Evolutionary conservation across 257 asterid species (phyloP).

Genomic region (Scutellaria galericulata): DNA sequence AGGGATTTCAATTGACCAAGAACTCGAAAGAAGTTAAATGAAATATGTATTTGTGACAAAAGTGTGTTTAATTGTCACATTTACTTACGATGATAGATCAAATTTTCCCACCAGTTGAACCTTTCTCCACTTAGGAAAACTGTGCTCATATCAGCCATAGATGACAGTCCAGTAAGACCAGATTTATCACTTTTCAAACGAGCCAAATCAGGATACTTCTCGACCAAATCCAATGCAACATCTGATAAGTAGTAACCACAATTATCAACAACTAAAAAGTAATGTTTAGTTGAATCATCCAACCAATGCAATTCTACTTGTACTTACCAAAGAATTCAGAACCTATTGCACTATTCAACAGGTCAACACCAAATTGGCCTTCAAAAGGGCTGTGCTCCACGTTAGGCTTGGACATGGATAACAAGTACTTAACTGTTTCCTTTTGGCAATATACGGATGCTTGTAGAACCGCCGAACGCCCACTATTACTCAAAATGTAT

Average conservation of each 20-base stretch:
- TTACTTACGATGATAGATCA: not conserved
- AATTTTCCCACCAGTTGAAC: not conserved
- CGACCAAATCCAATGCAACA: constrained; percentile 31
- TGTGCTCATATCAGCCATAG: not conserved
- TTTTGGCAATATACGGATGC: constrained; percentile 1
- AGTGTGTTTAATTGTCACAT: not conserved
- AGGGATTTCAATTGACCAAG: too few species aligned
- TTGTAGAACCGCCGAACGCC: not conserved
- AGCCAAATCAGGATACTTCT: constrained; percentile 23
- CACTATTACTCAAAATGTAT: not conserved
- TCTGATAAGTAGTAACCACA: constrained; percentile 1
- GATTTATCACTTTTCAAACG: not conserved
- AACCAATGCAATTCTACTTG: too few species aligned
- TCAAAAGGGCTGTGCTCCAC: not conserved
- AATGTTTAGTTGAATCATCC: too few species aligned
- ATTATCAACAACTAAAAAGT: not conserved
- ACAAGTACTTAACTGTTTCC: not conserved
- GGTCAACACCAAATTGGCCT: not conserved
- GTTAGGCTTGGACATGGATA: not conserved
- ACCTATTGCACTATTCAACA: not conserved
- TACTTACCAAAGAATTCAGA: constrained; percentile 19
- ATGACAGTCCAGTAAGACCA: not conserved
- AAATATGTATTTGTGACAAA: too few species aligned
- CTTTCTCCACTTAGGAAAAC: not conserved
- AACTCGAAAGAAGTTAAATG: too few species aligned